Conservation (phyloP, 2,329 filamentous ascomycete genomes). For the Balansia obtecta region DNA sequence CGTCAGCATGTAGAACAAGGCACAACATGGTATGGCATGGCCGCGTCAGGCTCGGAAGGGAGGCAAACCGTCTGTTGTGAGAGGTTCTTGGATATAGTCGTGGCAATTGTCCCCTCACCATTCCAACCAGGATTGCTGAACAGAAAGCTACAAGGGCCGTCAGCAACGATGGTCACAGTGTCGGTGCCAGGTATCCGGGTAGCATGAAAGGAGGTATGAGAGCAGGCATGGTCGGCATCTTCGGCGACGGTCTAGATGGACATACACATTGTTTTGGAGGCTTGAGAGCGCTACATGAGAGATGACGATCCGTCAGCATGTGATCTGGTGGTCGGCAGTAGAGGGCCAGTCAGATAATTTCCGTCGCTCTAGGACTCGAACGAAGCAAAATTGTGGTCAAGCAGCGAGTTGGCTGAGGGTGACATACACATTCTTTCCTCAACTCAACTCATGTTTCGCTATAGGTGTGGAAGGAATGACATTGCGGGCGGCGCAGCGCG, state of each 20-base stretch:
- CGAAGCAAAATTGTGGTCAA: neutral
- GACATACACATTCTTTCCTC: conserved; percentile 31
- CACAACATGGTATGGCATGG: neutral
- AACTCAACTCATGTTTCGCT: conserved; percentile 28
- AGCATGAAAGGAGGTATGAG: too few species aligned
- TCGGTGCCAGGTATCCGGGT: neutral
- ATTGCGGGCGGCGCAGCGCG: conserved; percentile 19
- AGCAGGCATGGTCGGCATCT: neutral
- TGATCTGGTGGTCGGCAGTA: conserved; percentile 4
- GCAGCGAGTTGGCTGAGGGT: neutral
- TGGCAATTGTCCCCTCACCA: conserved; percentile 35
- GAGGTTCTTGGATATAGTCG: conserved; percentile 43
- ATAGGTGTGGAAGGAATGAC: conserved; percentile 20
- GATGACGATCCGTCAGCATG: conserved; percentile 2
- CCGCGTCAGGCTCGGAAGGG: neutral
- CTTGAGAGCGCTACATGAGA: conserved; percentile 30
- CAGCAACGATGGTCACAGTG: neutral
- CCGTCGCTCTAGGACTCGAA: neutral
- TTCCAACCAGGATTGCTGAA: conserved; percentile 47
- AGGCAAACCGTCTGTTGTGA: conserved; percentile 41
- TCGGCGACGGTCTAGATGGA: neutral
- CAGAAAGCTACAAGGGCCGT: conserved; percentile 32
- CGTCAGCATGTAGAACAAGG: neutral
- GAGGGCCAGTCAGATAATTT: neutral
- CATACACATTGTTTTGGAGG: conserved; percentile 35